Conservation (phyloP, 2,329 filamentous ascomycete genomes). For the Stenocarpella maydis region DNA sequence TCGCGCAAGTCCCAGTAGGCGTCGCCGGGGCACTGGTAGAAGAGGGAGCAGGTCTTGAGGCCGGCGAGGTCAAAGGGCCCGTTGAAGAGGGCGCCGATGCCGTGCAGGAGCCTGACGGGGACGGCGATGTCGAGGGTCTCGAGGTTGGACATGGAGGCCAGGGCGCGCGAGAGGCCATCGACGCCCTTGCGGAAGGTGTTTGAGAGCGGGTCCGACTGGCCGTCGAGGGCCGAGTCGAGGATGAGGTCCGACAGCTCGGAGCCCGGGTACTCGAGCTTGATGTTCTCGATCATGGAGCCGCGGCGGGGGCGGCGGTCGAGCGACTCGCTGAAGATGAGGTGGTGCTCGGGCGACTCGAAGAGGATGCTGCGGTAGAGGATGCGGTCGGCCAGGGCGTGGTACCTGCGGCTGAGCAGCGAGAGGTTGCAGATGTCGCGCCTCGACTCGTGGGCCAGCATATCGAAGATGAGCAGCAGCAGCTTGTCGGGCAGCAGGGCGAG, state of each 20-base stretch:
- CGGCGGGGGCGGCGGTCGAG: constrained; percentile 55
- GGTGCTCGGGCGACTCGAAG: constrained; percentile 56
- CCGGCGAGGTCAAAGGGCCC: constrained; percentile 59
- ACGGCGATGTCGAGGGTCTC: constrained; percentile 56
- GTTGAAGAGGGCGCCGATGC: constrained; percentile 59
- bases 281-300: constrained; percentile 55
- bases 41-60: constrained; percentile 55
- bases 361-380: constrained; percentile 56
- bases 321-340: constrained; percentile 58
- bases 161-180: constrained; percentile 55
- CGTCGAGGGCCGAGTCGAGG: constrained; percentile 47
- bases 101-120: constrained; percentile 52
- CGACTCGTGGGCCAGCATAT: constrained; percentile 43
- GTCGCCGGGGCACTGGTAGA: constrained; percentile 54
- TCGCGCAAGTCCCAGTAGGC: constrained; percentile 60
- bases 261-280: constrained; percentile 55
- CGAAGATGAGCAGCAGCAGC: constrained; percentile 52
- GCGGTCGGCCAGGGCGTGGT: constrained; percentile 55
- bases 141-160: constrained; percentile 59
- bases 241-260: constrained; percentile 53
- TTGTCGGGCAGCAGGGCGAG: constrained; percentile 48
- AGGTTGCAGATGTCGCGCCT: constrained; percentile 53
- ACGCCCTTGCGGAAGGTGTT: constrained; percentile 46
- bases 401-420: constrained; percentile 52
- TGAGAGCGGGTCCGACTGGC: constrained; percentile 33